phyloP scores from a whole-genome alignment of 257 asterid species.

The Solanum acaule region DNA sequence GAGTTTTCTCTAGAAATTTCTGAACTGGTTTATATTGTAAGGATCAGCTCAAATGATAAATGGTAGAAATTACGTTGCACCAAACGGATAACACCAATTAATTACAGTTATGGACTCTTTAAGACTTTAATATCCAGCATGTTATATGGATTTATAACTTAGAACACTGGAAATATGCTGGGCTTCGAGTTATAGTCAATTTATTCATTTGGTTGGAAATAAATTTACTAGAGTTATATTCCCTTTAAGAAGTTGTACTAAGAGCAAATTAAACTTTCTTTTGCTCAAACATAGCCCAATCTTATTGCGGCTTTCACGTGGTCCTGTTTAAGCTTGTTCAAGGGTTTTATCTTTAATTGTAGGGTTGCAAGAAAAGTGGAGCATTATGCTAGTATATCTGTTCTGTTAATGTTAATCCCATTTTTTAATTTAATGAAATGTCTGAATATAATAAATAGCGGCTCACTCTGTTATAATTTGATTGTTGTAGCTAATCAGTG shows the following conservation, averaged over 20 bases:
- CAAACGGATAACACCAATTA: neutral
- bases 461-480: conserved; percentile 8
- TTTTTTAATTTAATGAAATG: neutral
- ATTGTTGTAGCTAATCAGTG: conserved; percentile 72
- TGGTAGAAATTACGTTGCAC: neutral
- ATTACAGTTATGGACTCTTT: neutral
- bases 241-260: neutral
- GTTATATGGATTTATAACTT: neutral
- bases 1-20: neutral
- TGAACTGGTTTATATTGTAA: neutral
- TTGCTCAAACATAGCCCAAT: neutral
- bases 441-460: neutral
- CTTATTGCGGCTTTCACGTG: neutral
- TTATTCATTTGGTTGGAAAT: neutral
- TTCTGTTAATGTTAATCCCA: neutral
- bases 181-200: neutral
- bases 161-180: neutral
- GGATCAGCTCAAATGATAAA: neutral
- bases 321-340: neutral
- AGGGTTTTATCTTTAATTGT: neutral
- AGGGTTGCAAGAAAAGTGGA: neutral
- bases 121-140: neutral
- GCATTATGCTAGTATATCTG: neutral
- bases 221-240: neutral
- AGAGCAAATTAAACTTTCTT: neutral